Conservation (phyloP, 1,284 basidiomycete species). For the Fomitopsis schrenkii region DNA sequence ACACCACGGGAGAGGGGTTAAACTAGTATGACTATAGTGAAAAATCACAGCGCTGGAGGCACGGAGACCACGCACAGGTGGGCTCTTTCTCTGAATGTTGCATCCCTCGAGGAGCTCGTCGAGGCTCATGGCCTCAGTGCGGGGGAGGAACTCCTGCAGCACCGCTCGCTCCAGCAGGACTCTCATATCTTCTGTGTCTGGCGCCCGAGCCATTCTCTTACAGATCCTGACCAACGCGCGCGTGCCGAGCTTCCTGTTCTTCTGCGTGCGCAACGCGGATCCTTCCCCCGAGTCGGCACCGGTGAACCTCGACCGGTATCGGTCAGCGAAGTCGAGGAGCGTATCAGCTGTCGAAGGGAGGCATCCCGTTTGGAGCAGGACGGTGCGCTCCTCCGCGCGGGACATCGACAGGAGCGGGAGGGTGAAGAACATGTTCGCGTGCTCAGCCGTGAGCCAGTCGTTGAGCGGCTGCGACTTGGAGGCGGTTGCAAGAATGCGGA, state of each 20-base stretch:
- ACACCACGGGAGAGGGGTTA: constrained; percentile 41
- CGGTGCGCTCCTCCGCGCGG: constrained; percentile 33
- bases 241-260: constrained; percentile 60
- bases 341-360: constrained; percentile 12
- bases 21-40: constrained; percentile 30
- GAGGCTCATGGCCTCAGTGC: constrained; percentile 51
- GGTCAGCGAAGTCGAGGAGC: constrained; percentile 42
- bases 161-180: constrained; percentile 44
- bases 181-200: constrained; percentile 39
- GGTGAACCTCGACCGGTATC: constrained; percentile 51
- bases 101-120: constrained; percentile 48
- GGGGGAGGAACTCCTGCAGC: constrained; percentile 58
- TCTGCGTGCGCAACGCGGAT: constrained; percentile 30
- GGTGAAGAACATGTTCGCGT: constrained; percentile 67
- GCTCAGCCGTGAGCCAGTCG: constrained; percentile 63
- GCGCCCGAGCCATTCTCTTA: constrained; percentile 40
- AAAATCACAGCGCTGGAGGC: neutral
- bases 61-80: constrained; percentile 22
- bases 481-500: constrained; percentile 57
- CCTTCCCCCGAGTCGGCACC: constrained; percentile 37
- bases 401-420: constrained; percentile 58
- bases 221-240: constrained; percentile 55
- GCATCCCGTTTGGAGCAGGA: constrained; percentile 24
- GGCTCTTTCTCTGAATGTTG: constrained; percentile 36
- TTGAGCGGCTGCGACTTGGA: constrained; percentile 58